These are phyloP conservation scores for Maudiozyma bulderi DNA, from an alignment of 805 yeast genomes.

Conservation along the genomic window DNA sequence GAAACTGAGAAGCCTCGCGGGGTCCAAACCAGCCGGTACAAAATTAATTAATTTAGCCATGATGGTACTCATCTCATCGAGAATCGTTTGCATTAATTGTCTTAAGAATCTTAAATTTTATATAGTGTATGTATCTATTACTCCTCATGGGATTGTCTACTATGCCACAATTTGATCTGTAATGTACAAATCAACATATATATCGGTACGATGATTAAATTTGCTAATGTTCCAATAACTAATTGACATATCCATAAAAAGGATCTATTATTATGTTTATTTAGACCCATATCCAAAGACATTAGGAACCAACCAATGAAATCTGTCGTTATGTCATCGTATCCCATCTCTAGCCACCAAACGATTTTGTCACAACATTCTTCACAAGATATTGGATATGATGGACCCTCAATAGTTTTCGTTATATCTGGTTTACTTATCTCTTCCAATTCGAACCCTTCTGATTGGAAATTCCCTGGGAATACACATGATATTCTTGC, in stretches of 20 bases:
- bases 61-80: not conserved
- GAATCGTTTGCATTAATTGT: not conserved
- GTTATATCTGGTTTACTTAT: constrained; percentile 80
- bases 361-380: constrained; percentile 57
- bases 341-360: constrained; percentile 48
- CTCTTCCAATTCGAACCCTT: constrained; percentile 78
- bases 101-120: not conserved
- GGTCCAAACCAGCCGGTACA: no score
- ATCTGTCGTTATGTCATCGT: constrained; percentile 73
- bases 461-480: constrained; percentile 87
- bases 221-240: constrained; percentile 38
- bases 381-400: constrained; percentile 56
- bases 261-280: constrained; percentile 42
- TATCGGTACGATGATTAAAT: constrained; percentile 49
- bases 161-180: constrained; percentile 34
- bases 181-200: constrained; percentile 40
- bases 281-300: constrained; percentile 54
- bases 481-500: constrained; percentile 64
- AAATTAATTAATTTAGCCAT: no score
- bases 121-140: not conserved
- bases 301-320: constrained; percentile 74
- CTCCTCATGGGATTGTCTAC: not conserved
- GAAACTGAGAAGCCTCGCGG: no score
- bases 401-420: constrained; percentile 73
- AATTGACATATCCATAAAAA: constrained; percentile 45